A percentile compares a stretch with the other conserved stretches of the same genome.
These are phyloP conservation scores for Sporobolomyces roseus DNA, from an alignment of 768 basidiomycete species.

Conservation along the genomic window DNA sequence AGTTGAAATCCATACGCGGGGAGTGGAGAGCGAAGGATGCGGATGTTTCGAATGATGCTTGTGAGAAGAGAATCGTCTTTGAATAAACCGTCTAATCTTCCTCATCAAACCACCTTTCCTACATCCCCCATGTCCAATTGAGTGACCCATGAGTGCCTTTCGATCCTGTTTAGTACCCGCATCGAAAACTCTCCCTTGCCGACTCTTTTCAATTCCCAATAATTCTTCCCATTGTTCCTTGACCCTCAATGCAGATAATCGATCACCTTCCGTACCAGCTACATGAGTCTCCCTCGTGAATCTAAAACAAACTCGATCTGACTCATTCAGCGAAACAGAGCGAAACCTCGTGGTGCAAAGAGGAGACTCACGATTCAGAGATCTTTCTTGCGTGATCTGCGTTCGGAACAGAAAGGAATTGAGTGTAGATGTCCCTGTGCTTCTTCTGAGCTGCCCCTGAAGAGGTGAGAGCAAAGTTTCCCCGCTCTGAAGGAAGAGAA, in stretches of 20 bases:
- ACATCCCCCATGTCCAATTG: neutral
- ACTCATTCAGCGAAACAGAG: neutral
- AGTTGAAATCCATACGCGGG: slow-evolving; percentile 71
- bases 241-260: slow-evolving; percentile 63
- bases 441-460: too few relatives aligned
- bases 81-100: neutral
- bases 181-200: slow-evolving; percentile 57
- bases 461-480: neutral
- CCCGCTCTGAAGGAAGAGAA: neutral
- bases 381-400: neutral
- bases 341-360: neutral
- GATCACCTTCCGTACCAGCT: slow-evolving; percentile 63
- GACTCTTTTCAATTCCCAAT: slow-evolving; percentile 52
- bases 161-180: slow-evolving; percentile 68
- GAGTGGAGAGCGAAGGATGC: slow-evolving; percentile 50
- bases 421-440: too few relatives aligned
- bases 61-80: neutral
- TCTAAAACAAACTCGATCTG: neutral
- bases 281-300: slow-evolving; percentile 55
- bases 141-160: slow-evolving; percentile 50
- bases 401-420: neutral
- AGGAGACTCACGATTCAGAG: slow-evolving; percentile 11
- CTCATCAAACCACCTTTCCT: neutral
- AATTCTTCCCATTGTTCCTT: slow-evolving; percentile 66
- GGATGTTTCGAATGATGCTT: neutral